Evolutionary conservation across 192 early-diverging fungal genomes (phyloP).

Genomic region (Umbelopsis isabellina): DNA sequence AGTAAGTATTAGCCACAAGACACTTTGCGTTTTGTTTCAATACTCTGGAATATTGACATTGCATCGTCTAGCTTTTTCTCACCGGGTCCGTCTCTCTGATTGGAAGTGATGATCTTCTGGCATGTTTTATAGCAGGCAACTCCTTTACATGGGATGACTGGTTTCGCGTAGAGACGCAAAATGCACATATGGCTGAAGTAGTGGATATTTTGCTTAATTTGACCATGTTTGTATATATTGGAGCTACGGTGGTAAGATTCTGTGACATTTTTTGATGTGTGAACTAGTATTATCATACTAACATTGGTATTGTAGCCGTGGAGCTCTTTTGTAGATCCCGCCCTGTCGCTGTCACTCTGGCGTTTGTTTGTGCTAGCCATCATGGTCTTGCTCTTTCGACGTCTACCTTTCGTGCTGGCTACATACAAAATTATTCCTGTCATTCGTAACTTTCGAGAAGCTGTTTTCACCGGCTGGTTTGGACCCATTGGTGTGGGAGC

Average conservation of each 20-base stretch:
- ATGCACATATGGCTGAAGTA: slow-evolving; percentile 81
- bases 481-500: slow-evolving; percentile 81
- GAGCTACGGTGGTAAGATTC: slow-evolving; percentile 57
- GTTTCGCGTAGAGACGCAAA: slow-evolving; percentile 78
- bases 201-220: slow-evolving; percentile 84
- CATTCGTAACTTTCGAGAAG: slow-evolving; percentile 68
- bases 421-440: slow-evolving; percentile 66
- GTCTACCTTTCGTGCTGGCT: slow-evolving; percentile 68
- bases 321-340: slow-evolving; percentile 57
- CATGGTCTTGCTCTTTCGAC: slow-evolving; percentile 65
- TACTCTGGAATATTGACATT: neutral
- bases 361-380: slow-evolving; percentile 60
- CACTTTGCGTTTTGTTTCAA: neutral
- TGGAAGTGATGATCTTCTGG: slow-evolving; percentile 75
- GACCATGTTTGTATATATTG: slow-evolving; percentile 89
- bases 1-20: slow-evolving; percentile 28
- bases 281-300: neutral
- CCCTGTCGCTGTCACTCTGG: slow-evolving; percentile 63
- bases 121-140: slow-evolving; percentile 80
- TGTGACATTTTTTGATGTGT: no score
- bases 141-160: slow-evolving; percentile 90
- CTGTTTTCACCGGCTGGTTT: slow-evolving; percentile 87
- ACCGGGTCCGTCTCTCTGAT: slow-evolving; percentile 75
- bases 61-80: slow-evolving; percentile 46
- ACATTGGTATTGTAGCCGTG: slow-evolving; percentile 54